Conservation (phyloP, 345 rosid genomes). For the Acer campestre region DNA sequence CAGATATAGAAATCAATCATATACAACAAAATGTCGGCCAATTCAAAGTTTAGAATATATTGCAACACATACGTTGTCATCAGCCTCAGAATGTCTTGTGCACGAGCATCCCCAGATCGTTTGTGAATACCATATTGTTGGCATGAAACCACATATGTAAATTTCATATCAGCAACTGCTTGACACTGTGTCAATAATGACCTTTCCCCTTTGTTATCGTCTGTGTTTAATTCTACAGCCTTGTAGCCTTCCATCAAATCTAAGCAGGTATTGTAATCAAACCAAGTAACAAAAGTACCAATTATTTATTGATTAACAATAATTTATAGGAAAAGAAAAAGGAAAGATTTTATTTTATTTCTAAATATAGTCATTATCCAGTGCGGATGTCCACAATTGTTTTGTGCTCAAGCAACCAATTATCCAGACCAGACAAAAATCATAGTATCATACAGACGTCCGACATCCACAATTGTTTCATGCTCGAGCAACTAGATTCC, state of each 20-base stretch:
- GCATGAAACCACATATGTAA: conserved; percentile 93
- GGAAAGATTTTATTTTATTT: not conserved
- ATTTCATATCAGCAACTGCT: conserved; percentile 99
- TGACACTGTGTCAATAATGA: conserved; percentile 90
- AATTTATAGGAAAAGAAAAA: not conserved
- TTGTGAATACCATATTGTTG: conserved; percentile 95
- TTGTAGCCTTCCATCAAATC: conserved; percentile 98
- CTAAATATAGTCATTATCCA: too few species aligned
- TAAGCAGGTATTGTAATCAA: conserved; percentile 35
- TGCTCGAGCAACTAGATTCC: too few species aligned
- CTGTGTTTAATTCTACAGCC: conserved; percentile 76
- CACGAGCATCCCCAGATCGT: conserved; percentile 80
- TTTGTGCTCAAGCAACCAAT: too few species aligned
- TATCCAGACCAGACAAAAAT: too few species aligned
- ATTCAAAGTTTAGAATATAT: conserved; percentile 11
- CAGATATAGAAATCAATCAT: conserved; percentile 58
- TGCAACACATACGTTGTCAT: conserved; percentile 67
- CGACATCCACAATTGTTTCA: too few species aligned
- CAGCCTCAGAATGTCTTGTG: conserved; percentile 85
- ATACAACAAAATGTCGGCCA: conserved; percentile 68
- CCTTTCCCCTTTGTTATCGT: conserved; percentile 76
- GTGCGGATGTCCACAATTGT: too few species aligned
- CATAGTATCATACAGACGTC: too few species aligned
- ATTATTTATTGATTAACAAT: not conserved
- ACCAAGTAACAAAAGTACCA: conserved; percentile 26